Base-by-base conservation (phyloP, 129 eudicot species). In the Silybum marianum region DNA sequence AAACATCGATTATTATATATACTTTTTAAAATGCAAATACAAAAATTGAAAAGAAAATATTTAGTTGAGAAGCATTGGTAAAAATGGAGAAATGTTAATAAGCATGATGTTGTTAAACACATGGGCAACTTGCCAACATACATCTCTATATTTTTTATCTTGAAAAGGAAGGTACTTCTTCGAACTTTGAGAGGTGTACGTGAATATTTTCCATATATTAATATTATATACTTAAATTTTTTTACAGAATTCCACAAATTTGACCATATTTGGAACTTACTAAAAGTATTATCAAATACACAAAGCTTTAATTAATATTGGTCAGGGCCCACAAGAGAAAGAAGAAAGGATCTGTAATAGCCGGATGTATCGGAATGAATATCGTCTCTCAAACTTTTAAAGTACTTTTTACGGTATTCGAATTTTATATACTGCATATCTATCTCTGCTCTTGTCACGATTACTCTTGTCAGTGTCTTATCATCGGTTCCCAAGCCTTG, bases 401-500 rank as follows among this genome's bases (percentile, higher is more conserved):
- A 84, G 67, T 92, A 79, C 69, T 90, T 88, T 87, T 85, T 92
- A 6, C 78, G 84, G 88, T 95, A 95, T 88, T 95, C 99, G 3
- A 91, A 88, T 75, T 92, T 95, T 9, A 95, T 95, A 79, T 89
- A 92, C 83, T 88, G 95, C 99, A 90, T 85, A 32, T 95, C 99
- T 4, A 92, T 87, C 86, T 95, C 99, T 0, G 90, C 67, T 83
- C 99, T 88, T 19, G 97, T 92, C 25, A 92, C 97, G 9, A 95
- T 95, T 38, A 95, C 84, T 78, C 99, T 84, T 39, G 79, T 89
- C 0, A 95, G 91, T 2, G 92, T 83, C 44, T 83, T 79, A 63
- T 95, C 97, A 77, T 85, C 75, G 0, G 97, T 95, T 84, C 99
- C 99, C 85, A 95, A 54, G 34, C 99, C 97, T 83, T 90, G 87